Base-by-base conservation (phyloP, 148 eudicot species). In the Arctostaphylos glauca region DNA sequence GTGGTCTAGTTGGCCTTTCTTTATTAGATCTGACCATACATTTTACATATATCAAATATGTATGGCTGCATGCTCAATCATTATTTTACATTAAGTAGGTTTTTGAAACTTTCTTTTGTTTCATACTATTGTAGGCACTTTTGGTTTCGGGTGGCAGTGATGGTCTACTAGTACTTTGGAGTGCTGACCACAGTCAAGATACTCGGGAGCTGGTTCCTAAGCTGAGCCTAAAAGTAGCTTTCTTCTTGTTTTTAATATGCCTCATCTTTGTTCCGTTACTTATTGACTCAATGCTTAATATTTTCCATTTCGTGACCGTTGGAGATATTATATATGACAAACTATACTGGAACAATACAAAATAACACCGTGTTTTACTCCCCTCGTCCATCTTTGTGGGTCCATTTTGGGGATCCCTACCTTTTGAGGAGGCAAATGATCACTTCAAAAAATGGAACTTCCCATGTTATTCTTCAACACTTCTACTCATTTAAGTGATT, bases 91-190 rank as follows among this genome's bases (percentile, higher is more conserved):
- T 52, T 80, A 48, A 64, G 25, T 31, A 31, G 43, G 23, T 70
- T 72, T 74, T 70, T 74, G 59, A 78, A 41, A 15, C 71, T 67
- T 67, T 52, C 25, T 70, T 78, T 78, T 73, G 41, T 75, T 81
- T 85, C 56, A 41, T 79, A 47, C 84, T 73, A 54, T 71, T 86
- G 83, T 86, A 96, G 99, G 94, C 95, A 31, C 94, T 94, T 86
- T 84, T 96, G 89, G 99, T 96, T 84, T 96, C 99, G 50, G 99
- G 99, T 74, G 99, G 99, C 85, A 93, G 89, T 86, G 99, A 96
- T 91, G 99, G 99, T 68, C 88, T 94, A 84, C 93, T 96, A 67
- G 92, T 96, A 47, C 86, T 94, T 56, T 96, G 99, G 99, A 93
- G 92, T 89, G 95, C 97, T 19, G 98, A 93, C 80, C 92, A 92